Percentiles rank a stretch among this genome's conserved stretches.
Evolutionary conservation across 306 rosid species (phyloP).

Genomic region (Citrullus amarus): DNA sequence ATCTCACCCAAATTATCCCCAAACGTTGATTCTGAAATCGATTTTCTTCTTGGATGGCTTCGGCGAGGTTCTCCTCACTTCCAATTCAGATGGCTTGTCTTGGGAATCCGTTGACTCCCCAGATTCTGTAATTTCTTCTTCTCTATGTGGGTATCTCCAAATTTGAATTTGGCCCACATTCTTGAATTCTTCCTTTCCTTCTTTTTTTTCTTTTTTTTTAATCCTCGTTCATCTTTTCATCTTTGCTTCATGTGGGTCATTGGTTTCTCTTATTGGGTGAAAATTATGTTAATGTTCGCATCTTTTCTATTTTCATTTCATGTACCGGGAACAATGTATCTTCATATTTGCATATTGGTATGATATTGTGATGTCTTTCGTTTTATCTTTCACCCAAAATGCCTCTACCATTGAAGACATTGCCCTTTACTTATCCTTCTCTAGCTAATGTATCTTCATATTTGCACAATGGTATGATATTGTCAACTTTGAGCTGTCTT

Average conservation of each 20-base stretch:
- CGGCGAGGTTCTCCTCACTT: slow-evolving; percentile 50
- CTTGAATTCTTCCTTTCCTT: not conserved
- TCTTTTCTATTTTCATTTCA: not conserved
- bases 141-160: not conserved
- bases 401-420: not conserved
- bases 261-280: not conserved
- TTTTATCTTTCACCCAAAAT: not conserved
- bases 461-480: not conserved
- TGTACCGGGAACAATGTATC: not conserved
- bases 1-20: slow-evolving; percentile 13
- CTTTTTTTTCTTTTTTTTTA: not conserved
- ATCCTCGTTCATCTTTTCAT: not conserved
- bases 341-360: not conserved
- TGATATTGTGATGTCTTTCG: not conserved
- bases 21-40: slow-evolving; percentile 29
- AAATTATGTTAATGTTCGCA: not conserved
- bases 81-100: slow-evolving; percentile 43
- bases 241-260: not conserved
- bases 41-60: slow-evolving; percentile 47
- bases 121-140: slow-evolving; percentile 24
- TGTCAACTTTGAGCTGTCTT: not conserved
- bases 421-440: not conserved
- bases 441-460: not conserved
- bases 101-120: slow-evolving; percentile 42
- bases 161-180: not conserved